phyloP scores from a whole-genome alignment of 2,329 filamentous ascomycete genomes.

The Beauveria brongniartii region DNA sequence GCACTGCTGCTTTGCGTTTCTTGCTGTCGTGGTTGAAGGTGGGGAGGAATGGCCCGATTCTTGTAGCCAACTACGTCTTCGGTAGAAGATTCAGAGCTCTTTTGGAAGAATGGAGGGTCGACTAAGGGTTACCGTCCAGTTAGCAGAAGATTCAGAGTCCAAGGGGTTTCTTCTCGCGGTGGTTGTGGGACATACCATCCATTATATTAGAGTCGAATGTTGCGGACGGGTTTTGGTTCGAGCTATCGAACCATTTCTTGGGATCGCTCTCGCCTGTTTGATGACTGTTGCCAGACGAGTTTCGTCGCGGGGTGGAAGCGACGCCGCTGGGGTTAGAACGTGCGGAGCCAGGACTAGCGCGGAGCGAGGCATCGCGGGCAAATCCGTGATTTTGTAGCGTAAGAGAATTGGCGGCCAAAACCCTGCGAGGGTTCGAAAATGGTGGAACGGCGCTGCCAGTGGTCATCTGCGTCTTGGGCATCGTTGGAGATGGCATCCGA shows the following conservation, averaged over 20 bases:
- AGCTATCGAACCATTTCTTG: slow-evolving; percentile 46
- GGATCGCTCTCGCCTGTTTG: slow-evolving; percentile 42
- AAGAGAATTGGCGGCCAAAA: slow-evolving; percentile 37
- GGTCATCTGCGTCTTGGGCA: neutral
- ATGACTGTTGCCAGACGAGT: slow-evolving; percentile 43
- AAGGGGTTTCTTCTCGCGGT: neutral
- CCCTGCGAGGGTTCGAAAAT: slow-evolving; percentile 28
- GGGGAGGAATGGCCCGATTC: slow-evolving; percentile 20
- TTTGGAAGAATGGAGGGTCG: slow-evolving; percentile 49
- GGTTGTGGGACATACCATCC: slow-evolving; percentile 32
- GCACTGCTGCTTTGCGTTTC: slow-evolving; percentile 50
- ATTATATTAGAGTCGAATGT: slow-evolving; percentile 35
- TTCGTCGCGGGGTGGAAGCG: slow-evolving; percentile 20
- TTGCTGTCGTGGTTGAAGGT: slow-evolving; percentile 16
- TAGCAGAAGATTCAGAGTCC: neutral
- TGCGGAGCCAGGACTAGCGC: slow-evolving; percentile 19
- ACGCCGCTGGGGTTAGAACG: slow-evolving; percentile 14
- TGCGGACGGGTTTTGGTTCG: slow-evolving; percentile 40
- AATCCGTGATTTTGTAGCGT: slow-evolving; percentile 39
- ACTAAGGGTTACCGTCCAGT: slow-evolving; percentile 21
- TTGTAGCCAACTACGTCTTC: slow-evolving; percentile 29
- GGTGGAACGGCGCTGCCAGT: neutral
- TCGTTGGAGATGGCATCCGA: slow-evolving; percentile 1
- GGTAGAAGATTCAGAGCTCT: slow-evolving; percentile 43
- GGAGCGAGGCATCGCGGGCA: slow-evolving; percentile 32